Base-by-base conservation (phyloP, 129 eudicot genomes). In the Flaveria brownii region DNA sequence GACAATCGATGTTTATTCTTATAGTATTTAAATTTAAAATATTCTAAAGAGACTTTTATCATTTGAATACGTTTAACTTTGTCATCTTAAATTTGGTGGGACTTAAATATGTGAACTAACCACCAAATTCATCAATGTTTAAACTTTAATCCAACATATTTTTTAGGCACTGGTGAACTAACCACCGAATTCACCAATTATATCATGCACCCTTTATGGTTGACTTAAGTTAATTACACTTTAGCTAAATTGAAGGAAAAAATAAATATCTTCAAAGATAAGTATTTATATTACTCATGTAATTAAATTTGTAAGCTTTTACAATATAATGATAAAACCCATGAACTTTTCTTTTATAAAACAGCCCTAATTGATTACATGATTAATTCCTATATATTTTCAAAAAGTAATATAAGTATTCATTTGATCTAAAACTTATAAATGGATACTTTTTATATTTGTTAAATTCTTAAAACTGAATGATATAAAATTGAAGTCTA, bases 131-230 rank as follows among this genome's bases (percentile, higher is more conserved):
- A 60, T 12, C 39, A 10, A 60, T 23, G 41, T 60, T 56, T 60
- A 60, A 60, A 11, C 66, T 60, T 56, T 60, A 60, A 60, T 25
- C 66, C 7, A 25, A 28, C 70, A 57, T 57, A 70, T 45, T 78
- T 78, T 70, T 46, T 61, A 59, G 60, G 60, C 64, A 47, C 61
- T 57, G 61, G 70, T 47, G 51, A 78, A 70, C 77, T 20, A 45
- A 78, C 82, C 82, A 70, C 71, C 71, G 45, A 70, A 69, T 59
- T 45, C 52, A 60, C 64, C 45, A 49, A 78, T 70, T 59, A 60
- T 46, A 17, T 43, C 77, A 69, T 78, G 6, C 68, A 28, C 76
- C 47, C 23, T 49, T 56, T 70, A 50, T 69, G 11, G 75, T 57
- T 69, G 81, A 77, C 81, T 67, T 16, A 55, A 22, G 16, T 26